Evolutionary conservation across 805 yeast species (phyloP), one percentile per base, ranked within the genome.

Genomic region (Lipomyces starkeyi): DNA sequence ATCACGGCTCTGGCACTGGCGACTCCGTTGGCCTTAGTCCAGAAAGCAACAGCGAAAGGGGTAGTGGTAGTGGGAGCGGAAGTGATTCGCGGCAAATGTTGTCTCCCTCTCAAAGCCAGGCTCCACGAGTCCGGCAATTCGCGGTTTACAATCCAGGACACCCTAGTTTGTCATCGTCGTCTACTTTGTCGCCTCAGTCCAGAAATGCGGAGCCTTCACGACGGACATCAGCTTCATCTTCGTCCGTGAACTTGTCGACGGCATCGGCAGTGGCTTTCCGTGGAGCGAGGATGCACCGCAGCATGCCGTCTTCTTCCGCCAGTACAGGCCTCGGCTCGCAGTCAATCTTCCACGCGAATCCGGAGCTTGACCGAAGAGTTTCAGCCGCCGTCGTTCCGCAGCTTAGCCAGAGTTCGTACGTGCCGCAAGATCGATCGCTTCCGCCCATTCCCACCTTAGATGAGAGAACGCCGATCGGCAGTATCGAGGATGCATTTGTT

Each of bases 221-320:
- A 4, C 59, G 25, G 20, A 14, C 55, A 27, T 25, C 62, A 11
- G 22, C 54, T 29, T 8, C 43, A 7, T 58, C 63, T 20, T 27
- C 69, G 17, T 56, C 54, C 2, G 63, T 59, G 22, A 65, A 64
- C 35, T n/a, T 67, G 62, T 47, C 71, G 8, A 64, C 66, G 17
- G 71, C 71, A 7, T 59, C 68, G 2, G 68, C 71, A 7, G 71
- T 64, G 17, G 68, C 71, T n/a, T 65, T 58, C 32, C 62, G 71
- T 2, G 71, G 71, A 22, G 66, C 65, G 1, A 59, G 52, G 52
- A 53, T 27, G 29, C 64, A 61, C 62, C 66, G 43, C 32, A 40
- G 60, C 22, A 25, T 56, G 2, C 53, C 70, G 14, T 17, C 62
- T 20, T 11, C 20, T 25, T 22, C 63, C n/a, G 20, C 63, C 34